Conservation (phyloP, 2,329 filamentous ascomycete species). For the Kalaharituber pfeilii region DNA sequence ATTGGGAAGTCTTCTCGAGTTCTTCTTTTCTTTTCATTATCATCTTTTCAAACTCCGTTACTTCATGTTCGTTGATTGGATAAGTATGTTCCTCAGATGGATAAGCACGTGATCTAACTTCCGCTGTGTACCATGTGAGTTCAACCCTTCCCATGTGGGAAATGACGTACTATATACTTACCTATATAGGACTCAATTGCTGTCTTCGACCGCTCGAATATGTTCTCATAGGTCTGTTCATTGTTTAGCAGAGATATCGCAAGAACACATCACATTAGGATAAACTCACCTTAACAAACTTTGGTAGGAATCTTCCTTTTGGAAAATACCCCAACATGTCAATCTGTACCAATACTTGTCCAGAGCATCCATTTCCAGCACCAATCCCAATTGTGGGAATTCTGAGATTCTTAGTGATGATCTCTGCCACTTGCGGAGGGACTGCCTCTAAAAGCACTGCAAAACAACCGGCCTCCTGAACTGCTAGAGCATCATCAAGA, state of each 20-base stretch:
- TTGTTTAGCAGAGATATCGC: no score
- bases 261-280: no score
- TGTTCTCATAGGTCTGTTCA: conserved; percentile 59
- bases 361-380: conserved; percentile 81
- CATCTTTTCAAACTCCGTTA: conserved; percentile 49
- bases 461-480: conserved; percentile 81
- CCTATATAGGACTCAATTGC: conserved; percentile 61
- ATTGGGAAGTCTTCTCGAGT: no score
- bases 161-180: conserved; percentile 8
- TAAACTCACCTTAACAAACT: conserved; percentile 85
- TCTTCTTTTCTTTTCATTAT: conserved; percentile 28
- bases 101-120: conserved; percentile 73
- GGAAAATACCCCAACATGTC: conserved; percentile 93
- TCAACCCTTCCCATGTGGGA: neutral
- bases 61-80: conserved; percentile 59
- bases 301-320: conserved; percentile 75
- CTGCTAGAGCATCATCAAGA: conserved; percentile 67
- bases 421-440: conserved; percentile 56
- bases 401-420: conserved; percentile 62
- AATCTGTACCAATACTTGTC: conserved; percentile 90
- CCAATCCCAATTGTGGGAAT: conserved; percentile 95
- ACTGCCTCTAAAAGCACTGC: conserved; percentile 81
- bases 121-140: conserved; percentile 33
- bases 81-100: conserved; percentile 86
- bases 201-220: conserved; percentile 64